Base-by-base conservation (phyloP, 805 yeast species). In the Nakazawaea pomicola region DNA sequence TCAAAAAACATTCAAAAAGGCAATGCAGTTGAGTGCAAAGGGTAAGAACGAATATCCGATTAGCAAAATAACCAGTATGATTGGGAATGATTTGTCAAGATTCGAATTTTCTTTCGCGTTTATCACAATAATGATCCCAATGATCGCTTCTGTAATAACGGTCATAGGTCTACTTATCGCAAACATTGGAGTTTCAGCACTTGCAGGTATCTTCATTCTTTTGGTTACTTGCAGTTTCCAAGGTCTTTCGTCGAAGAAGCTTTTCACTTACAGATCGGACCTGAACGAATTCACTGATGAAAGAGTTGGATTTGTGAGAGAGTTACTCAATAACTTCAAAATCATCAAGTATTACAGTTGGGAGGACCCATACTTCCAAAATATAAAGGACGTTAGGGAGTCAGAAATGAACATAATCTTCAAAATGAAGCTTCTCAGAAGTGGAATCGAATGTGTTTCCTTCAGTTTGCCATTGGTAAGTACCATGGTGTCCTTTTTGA, bases 311-410 rank as follows among this genome's bases (percentile, higher is more conserved):
- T 68, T 76, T 36, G 78, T 88, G 57, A 81, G 85, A 49, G 97
- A 90, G 58, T 74, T 88, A 17, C 66, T 90, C 47, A 78, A 74
- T 53, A 78, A 83, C 49, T 76, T 90, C 70, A 86, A 84, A 54
- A 72, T 81, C 56, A 85, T 90, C 58, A 90, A 90, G 64, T 84
- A 75, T 57, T 90, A 89, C 57, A 84, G 93, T 1, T 90, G 96
- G 96, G 97, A 90, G 61, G 68, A 68, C 21, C 88, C 96, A 1
- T 90, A 87, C 56, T 69, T 70, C 41, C 57, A 70, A 8, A 64
- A 70, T 40, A 71, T 90, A 25, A 54, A 75, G 11, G 69, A 66
- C 8, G 67, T 76, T 21, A 74, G 97, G 55, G 51, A 55, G 0
- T 54, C 64, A 17, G 96, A 89, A 61, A 79, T 84, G 73, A 49